These are phyloP conservation scores for Sugiyamaella chiloensis DNA, from an alignment of 805 yeast species.

Conservation along the genomic window DNA sequence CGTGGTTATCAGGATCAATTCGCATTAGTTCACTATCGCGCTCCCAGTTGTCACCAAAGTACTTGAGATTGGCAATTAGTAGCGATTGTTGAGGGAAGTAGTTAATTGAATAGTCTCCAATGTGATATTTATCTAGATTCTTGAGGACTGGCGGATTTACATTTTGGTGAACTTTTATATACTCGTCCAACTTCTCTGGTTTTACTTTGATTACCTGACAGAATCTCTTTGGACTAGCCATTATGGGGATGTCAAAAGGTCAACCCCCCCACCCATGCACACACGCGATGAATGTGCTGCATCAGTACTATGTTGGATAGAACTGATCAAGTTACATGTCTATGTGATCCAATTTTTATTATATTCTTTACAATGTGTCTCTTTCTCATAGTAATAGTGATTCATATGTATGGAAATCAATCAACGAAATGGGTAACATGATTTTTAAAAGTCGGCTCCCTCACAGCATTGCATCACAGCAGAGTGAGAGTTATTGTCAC, in stretches of 20 bases:
- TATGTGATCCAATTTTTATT: too few relatives aligned
- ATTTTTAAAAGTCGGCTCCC: too few relatives aligned
- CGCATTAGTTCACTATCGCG: slow-evolving; percentile 36
- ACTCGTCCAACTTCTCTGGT: slow-evolving; percentile 40
- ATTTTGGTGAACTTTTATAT: slow-evolving; percentile 34
- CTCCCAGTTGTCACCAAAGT: slow-evolving; percentile 40
- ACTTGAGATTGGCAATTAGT: slow-evolving; percentile 39
- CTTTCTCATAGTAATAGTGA: too few relatives aligned
- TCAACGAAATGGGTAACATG: too few relatives aligned
- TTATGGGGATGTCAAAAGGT: neutral
- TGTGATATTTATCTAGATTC: slow-evolving; percentile 36
- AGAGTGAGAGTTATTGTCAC: too few relatives aligned
- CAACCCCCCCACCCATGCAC: too few relatives aligned
- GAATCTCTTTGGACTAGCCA: slow-evolving; percentile 33
- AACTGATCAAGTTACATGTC: too few relatives aligned
- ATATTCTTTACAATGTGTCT: too few relatives aligned
- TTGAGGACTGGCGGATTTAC: slow-evolving; percentile 36
- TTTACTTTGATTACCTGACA: slow-evolving; percentile 40
- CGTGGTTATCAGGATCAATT: slow-evolving; percentile 37
- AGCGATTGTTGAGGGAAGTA: slow-evolving; percentile 34
- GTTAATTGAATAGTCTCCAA: slow-evolving; percentile 43
- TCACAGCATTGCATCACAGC: too few relatives aligned
- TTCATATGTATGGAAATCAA: too few relatives aligned
- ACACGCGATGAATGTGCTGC: too few relatives aligned
- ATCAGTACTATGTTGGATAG: too few relatives aligned